phyloP scores from a whole-genome alignment of 73 alveolate genomes.

The Symbiodinium natans region DNA sequence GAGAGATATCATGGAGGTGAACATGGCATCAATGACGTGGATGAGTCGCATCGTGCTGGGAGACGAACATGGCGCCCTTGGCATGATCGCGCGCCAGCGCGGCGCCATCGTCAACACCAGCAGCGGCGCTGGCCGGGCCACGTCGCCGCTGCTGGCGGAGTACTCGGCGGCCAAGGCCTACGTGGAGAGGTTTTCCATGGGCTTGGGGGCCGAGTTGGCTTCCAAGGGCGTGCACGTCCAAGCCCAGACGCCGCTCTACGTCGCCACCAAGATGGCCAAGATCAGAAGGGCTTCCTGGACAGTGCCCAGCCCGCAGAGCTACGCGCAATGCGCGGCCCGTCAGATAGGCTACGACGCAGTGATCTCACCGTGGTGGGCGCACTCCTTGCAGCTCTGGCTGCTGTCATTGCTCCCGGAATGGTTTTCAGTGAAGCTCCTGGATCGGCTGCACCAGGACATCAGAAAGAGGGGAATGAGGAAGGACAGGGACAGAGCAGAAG shows the following conservation, averaged over 20 bases:
- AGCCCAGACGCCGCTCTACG: conserved; percentile 76
- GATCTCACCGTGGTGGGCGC: conserved; percentile 83
- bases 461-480: conserved; percentile 40
- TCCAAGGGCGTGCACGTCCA: conserved; percentile 65
- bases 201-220: conserved; percentile 61
- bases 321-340: conserved; percentile 49
- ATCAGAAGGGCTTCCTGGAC: conserved; percentile 34
- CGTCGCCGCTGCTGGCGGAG: conserved; percentile 53
- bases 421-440: conserved; percentile 23
- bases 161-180: conserved; percentile 63
- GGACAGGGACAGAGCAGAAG: conserved; percentile 54
- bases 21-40: conserved; percentile 52
- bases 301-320: conserved; percentile 44
- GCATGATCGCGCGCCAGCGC: conserved; percentile 48
- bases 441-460: conserved; percentile 54
- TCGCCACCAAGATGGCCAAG: conserved; percentile 70
- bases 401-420: conserved; percentile 11
- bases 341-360: conserved; percentile 70
- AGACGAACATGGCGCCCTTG: conserved; percentile 25
- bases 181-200: conserved; percentile 83
- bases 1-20: conserved; percentile 66
- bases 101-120: conserved; percentile 46
- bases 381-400: conserved; percentile 47
- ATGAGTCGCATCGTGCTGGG: conserved; percentile 70
- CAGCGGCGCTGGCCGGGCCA: conserved; percentile 65